phyloP scores from a whole-genome alignment of 192 early-diverging fungal species.

The Linnemannia exigua region DNA sequence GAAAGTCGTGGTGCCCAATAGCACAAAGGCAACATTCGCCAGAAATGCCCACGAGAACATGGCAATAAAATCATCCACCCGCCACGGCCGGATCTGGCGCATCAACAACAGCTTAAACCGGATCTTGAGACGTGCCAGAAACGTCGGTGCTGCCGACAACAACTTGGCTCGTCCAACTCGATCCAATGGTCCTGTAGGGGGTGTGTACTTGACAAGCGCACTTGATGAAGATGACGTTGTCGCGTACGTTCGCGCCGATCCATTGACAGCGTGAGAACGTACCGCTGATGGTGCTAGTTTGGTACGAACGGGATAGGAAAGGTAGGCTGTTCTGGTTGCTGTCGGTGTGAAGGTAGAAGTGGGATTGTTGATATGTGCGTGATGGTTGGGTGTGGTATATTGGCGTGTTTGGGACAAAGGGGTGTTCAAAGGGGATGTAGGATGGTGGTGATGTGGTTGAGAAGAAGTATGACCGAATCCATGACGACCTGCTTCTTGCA shows the following conservation, averaged over 20 bases:
- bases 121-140: conserved; percentile 72
- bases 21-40: conserved; percentile 86
- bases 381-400: background rate
- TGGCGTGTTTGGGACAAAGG: background rate
- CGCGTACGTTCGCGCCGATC: conserved; percentile 19
- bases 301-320: conserved; percentile 3
- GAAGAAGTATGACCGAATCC: conserved; percentile 9
- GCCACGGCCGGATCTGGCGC: conserved; percentile 80
- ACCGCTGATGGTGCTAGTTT: conserved; percentile 25
- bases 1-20: conserved; percentile 92
- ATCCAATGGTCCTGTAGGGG: conserved; percentile 33
- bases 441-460: background rate
- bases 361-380: background rate
- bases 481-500: conserved; percentile 15
- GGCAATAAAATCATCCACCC: conserved; percentile 91
- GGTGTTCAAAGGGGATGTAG: background rate
- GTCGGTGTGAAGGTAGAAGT: background rate
- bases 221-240: conserved; percentile 12
- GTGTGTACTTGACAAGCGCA: conserved; percentile 52
- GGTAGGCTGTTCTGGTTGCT: background rate
- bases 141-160: conserved; percentile 68
- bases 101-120: conserved; percentile 73
- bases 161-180: conserved; percentile 63
- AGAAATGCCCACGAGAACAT: conserved; percentile 91
- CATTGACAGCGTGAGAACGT: background rate